Evolutionary conservation across 768 basidiomycete species (phyloP).

Genomic region (Mycena polygramma): DNA sequence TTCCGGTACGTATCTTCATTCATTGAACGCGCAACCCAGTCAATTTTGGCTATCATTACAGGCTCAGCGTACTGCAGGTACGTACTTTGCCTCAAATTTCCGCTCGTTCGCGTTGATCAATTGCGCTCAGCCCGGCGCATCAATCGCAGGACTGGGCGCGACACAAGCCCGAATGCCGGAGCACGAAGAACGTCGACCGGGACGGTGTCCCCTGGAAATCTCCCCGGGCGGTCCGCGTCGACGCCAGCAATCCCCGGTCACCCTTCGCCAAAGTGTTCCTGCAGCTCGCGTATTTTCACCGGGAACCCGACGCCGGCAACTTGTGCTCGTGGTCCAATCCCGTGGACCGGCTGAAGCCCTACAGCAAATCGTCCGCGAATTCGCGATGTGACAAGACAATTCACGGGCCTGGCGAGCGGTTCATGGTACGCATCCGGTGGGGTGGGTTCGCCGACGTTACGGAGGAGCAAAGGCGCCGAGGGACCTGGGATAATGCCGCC

Average conservation of each 20-base stretch:
- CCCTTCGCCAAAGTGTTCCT: constrained; percentile 6
- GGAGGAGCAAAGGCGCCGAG: constrained; percentile 17
- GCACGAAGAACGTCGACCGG: not conserved
- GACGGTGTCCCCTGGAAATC: not conserved
- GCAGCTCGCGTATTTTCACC: constrained; percentile 8
- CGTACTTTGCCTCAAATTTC: too few relatives aligned
- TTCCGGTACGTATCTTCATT: constrained; percentile 3
- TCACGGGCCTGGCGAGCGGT: constrained; percentile 31
- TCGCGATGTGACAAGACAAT: constrained; percentile 20
- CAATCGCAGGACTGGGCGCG: constrained; percentile 25
- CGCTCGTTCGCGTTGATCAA: not conserved
- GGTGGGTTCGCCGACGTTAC: constrained; percentile 29
- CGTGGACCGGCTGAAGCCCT: constrained; percentile 28
- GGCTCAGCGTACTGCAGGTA: too few relatives aligned
- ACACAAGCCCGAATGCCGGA: constrained; percentile 29
- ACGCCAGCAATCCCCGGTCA: not conserved
- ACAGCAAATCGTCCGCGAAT: constrained; percentile 8
- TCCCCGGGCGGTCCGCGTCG: not conserved
- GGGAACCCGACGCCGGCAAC: not conserved
- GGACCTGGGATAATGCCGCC: not conserved
- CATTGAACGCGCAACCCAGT: too few relatives aligned
- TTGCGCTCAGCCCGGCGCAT: constrained; percentile 24
- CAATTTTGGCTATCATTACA: too few relatives aligned
- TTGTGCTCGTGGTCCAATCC: constrained; percentile 12
- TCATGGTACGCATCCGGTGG: constrained; percentile 33